Conservation (phyloP, 495 filamentous ascomycete genomes). For the Parathielavia hyrcaniae region DNA sequence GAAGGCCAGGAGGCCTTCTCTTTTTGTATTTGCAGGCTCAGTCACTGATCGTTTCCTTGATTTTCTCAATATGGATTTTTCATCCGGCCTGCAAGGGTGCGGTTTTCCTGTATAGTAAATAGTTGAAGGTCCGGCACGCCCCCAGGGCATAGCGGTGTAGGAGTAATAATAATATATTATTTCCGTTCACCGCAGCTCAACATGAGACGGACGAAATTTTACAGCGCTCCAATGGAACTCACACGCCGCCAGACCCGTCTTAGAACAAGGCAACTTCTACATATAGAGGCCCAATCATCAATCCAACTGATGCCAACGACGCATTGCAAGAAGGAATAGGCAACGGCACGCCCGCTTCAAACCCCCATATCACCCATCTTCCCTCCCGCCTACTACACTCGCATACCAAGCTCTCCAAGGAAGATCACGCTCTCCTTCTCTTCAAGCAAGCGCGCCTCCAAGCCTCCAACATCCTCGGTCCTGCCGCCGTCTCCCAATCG, state of each 20-base stretch:
- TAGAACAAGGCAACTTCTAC: background rate
- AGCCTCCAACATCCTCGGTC: background rate
- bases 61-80: too few species aligned
- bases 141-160: too few species aligned
- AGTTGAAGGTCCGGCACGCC: too few species aligned
- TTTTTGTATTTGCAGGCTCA: too few species aligned
- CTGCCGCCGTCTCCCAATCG: background rate
- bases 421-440: constrained; percentile 19
- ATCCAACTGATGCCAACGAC: background rate
- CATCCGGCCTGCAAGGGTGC: too few species aligned
- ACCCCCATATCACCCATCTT: background rate
- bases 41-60: too few species aligned
- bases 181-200: too few species aligned
- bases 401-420: constrained; percentile 5
- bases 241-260: background rate
- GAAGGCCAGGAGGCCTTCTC: too few species aligned
- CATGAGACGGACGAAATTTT: too few species aligned
- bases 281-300: background rate
- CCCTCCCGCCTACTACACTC: background rate
- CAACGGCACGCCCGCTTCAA: background rate
- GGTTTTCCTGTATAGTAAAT: too few species aligned
- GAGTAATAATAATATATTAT: too few species aligned
- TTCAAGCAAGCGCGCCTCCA: constrained; percentile 20
- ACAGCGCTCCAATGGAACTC: background rate
- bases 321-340: background rate